Conservation (phyloP, 2,329 filamentous ascomycete species). For the Microsporum canis region DNA sequence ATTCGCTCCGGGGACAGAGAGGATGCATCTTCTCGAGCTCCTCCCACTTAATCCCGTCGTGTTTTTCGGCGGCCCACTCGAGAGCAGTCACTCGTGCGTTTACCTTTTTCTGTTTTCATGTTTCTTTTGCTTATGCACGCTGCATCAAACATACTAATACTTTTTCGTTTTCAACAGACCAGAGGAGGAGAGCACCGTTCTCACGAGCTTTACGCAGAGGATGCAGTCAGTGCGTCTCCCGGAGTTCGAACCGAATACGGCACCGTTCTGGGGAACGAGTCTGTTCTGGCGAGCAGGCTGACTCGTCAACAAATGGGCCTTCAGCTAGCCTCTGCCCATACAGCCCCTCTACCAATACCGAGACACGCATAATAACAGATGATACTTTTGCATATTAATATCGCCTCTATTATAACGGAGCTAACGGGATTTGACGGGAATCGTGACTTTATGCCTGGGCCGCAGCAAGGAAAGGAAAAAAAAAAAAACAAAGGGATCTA, state of each 20-base stretch:
- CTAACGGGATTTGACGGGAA: too few relatives aligned
- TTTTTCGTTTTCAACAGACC: not conserved
- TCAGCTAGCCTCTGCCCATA: too few relatives aligned
- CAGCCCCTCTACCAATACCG: too few relatives aligned
- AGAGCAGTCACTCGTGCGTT: slow-evolving; percentile 10
- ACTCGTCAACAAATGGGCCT: not conserved
- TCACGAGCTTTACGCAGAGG: slow-evolving; percentile 1
- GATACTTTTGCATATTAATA: too few relatives aligned
- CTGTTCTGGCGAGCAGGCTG: slow-evolving; percentile 20
- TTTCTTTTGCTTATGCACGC: too few relatives aligned
- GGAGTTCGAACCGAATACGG: slow-evolving; percentile 23
- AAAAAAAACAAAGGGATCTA: too few relatives aligned
- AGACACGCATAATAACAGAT: too few relatives aligned
- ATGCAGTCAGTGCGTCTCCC: slow-evolving; percentile 20
- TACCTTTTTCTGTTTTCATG: not conserved
- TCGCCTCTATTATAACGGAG: too few relatives aligned
- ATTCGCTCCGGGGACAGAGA: slow-evolving; percentile 51
- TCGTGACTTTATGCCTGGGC: too few relatives aligned
- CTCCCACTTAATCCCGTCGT: slow-evolving; percentile 41
- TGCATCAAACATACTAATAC: too few relatives aligned
- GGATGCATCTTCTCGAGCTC: slow-evolving; percentile 40
- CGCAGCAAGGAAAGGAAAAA: too few relatives aligned
- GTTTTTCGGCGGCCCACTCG: slow-evolving; percentile 45
- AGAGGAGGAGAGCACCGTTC: slow-evolving; percentile 17
- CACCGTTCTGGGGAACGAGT: slow-evolving; percentile 30